A percentile compares a stretch with the other conserved stretches of the same genome.
Conservation (phyloP, 495 filamentous ascomycete genomes). For the Bathelium albidoporum region DNA sequence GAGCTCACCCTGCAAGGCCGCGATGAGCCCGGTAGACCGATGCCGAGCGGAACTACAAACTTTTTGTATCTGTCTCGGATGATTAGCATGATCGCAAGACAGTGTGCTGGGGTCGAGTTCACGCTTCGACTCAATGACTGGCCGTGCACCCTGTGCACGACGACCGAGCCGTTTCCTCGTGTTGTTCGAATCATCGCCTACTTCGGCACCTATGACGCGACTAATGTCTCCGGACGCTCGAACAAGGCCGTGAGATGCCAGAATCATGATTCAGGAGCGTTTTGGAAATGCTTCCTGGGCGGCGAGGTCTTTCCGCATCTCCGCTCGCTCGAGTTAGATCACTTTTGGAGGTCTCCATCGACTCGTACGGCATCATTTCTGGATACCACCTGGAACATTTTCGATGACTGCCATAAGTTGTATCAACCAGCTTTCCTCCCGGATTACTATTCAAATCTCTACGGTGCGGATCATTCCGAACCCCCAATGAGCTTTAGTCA, state of each 20-base stretch:
- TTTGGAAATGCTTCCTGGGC: neutral
- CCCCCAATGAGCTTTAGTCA: neutral
- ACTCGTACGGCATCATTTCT: neutral
- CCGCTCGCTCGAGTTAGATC: neutral
- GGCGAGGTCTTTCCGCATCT: neutral
- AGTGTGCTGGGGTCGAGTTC: neutral
- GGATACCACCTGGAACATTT: neutral
- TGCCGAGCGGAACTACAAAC: neutral
- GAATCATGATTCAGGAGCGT: neutral
- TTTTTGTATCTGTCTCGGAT: neutral
- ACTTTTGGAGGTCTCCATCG: slow-evolving; percentile 1
- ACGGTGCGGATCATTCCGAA: neutral
- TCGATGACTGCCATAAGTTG: neutral
- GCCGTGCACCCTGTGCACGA: neutral
- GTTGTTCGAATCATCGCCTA: neutral
- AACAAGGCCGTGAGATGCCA: neutral
- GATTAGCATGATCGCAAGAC: neutral
- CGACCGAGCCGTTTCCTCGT: neutral
- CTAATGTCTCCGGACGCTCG: neutral
- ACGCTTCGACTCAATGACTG: neutral
- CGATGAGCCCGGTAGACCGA: neutral
- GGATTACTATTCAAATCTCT: neutral
- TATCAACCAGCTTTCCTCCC: neutral
- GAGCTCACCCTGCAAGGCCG: neutral
- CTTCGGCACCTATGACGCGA: neutral